Conservation (phyloP, 2,329 filamentous ascomycete species). For the Xylariaceae sp. region DNA sequence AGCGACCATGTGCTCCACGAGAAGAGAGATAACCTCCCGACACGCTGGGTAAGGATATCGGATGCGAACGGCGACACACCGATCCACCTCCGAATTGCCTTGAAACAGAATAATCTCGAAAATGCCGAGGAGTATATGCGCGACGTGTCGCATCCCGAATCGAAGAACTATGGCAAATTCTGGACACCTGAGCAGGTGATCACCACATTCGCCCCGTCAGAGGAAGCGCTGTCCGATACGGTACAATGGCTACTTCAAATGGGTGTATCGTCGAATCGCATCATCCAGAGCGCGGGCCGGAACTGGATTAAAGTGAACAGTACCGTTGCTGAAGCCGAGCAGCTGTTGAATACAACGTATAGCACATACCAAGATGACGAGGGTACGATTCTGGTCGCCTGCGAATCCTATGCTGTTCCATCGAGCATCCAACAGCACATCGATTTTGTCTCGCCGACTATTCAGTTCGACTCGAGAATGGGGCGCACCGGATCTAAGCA, state of each 20-base stretch:
- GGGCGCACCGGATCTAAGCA: background rate
- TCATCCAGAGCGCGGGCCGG: background rate
- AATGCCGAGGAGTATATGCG: slow-evolving; percentile 5
- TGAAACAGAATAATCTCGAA: slow-evolving; percentile 11
- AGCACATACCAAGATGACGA: slow-evolving; percentile 4
- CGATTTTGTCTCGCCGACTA: slow-evolving; percentile 12
- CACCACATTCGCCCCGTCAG: slow-evolving; percentile 3
- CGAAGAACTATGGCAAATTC: slow-evolving; percentile 3
- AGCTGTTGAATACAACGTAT: slow-evolving; percentile 9
- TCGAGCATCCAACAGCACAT: slow-evolving; percentile 4
- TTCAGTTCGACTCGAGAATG: slow-evolving; percentile 10
- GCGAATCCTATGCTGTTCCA: slow-evolving; percentile 8
- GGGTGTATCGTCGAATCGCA: slow-evolving; percentile 1
- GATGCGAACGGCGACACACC: background rate
- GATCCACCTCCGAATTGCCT: slow-evolving; percentile 9
- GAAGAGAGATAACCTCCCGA: slow-evolving; percentile 1
- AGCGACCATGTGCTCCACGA: slow-evolving; percentile 8
- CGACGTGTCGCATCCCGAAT: slow-evolving; percentile 8
- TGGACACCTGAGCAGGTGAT: slow-evolving; percentile 13
- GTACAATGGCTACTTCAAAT: slow-evolving; percentile 7
- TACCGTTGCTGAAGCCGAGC: slow-evolving; percentile 12
- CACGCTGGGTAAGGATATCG: slow-evolving; percentile 5
- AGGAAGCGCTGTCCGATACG: slow-evolving; percentile 4
- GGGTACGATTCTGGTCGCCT: slow-evolving; percentile 2
- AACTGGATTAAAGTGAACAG: slow-evolving; percentile 13